Evolutionary conservation across 352 stramenopile species (phyloP), one percentile per base, ranked within the genome.

Genomic region (Globisporangium ultimum): DNA sequence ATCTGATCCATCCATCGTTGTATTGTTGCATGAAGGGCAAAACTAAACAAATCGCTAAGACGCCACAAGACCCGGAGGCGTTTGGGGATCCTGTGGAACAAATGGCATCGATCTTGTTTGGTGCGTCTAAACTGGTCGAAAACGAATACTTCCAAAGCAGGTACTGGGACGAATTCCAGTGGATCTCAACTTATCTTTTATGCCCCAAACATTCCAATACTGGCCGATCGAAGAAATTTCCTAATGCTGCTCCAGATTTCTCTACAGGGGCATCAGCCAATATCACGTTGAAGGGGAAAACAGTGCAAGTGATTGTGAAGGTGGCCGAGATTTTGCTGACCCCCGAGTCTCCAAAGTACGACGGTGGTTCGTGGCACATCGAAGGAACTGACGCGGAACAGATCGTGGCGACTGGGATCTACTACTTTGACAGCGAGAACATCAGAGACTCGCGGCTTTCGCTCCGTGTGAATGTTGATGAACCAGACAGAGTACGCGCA

Each of bases 1-100:
- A 87, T 40, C 65, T 88, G 15, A 67, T 91, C 13, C 72, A 88
- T 58, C 77, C 79, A 21, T 89, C 81, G 36, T 55, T 89, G 1
- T 88, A 76, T 51, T 91, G 81, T 49, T 79, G 68, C 20, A 69
- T 91, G 0, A 59, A 72, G 15, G 67, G 72, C 36, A 36, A 71
- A 11, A 87, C 76, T 0, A 56, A 59, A 22, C 8, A 42, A 5
- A 17, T 69, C 0, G 1, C 34, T 5, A 32, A 32, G 0, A 48
- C n/a, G 38, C 20, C 41, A 10, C 24, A 20, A 20, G 14, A n/a
- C 6, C 11, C 43, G 3, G 42, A 48, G 13, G 34, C n/a, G 13
- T 47, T 32, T 8, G 55, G 2, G 18, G 50, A 54, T 13, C 22
- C 55, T 10, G 43, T 53, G 1, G 61, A 80, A 21, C 65, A 77